phyloP scores from a whole-genome alignment of 2,329 filamentous ascomycete species.

The Escovopsis sp. region DNA sequence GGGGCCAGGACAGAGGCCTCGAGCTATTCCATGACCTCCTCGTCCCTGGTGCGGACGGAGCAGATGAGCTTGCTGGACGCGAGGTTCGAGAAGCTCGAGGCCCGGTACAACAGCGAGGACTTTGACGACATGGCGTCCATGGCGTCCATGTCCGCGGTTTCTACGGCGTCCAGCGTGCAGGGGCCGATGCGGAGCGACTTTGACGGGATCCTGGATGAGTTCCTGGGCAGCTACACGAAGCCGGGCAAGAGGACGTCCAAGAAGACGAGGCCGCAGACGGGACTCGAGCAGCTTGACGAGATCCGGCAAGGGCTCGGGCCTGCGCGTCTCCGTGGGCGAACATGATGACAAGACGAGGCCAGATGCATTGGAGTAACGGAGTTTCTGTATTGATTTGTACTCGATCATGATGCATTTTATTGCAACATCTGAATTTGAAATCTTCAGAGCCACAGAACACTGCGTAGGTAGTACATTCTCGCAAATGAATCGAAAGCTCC shows the following conservation, averaged over 20 bases:
- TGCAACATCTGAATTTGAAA: no score
- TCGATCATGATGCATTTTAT: no score
- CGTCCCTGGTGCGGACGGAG: slow-evolving; percentile 74
- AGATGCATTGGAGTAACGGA: no score
- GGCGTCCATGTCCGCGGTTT: slow-evolving; percentile 48
- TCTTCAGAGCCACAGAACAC: no score
- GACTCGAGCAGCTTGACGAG: slow-evolving; percentile 82
- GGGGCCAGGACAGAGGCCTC: slow-evolving; percentile 81
- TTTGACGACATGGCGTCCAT: slow-evolving; percentile 38
- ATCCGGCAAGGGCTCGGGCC: slow-evolving; percentile 68
- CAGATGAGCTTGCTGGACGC: slow-evolving; percentile 74
- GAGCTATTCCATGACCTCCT: slow-evolving; percentile 83
- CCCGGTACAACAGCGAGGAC: slow-evolving; percentile 47
- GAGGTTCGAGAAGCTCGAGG: slow-evolving; percentile 82
- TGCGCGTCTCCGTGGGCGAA: slow-evolving; percentile 39
- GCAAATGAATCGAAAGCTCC: no score
- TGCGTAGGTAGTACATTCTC: no score
- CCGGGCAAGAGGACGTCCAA: slow-evolving; percentile 61
- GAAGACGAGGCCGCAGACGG: slow-evolving; percentile 66
- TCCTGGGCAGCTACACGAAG: slow-evolving; percentile 60
- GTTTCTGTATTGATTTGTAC: no score
- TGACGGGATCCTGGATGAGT: slow-evolving; percentile 83
- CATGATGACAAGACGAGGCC: not conserved
- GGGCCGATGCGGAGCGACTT: slow-evolving; percentile 65
- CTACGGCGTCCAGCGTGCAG: slow-evolving; percentile 49